A percentile compares a stretch with the other conserved stretches of the same genome.
phyloP scores from a whole-genome alignment of 2,329 filamentous ascomycete genomes.

The Colletotrichum somersetense region DNA sequence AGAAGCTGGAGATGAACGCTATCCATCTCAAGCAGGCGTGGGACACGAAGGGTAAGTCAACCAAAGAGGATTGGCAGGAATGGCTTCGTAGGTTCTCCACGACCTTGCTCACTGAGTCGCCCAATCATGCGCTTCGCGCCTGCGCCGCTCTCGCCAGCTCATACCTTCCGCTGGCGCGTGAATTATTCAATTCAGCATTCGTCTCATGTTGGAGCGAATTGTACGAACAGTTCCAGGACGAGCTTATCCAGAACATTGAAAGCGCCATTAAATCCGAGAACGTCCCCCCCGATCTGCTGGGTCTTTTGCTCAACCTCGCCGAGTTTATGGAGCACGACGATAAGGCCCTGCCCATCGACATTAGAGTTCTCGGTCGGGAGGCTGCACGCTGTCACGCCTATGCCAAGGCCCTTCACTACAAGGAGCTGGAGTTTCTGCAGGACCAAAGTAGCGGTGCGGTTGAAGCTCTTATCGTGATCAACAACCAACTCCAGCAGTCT shows the following conservation, averaged over 20 bases:
- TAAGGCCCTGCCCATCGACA: slow-evolving; percentile 97
- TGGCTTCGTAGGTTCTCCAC: slow-evolving; percentile 98
- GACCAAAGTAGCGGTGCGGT: slow-evolving; percentile 96
- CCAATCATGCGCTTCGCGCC: slow-evolving; percentile 92
- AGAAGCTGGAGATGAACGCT: slow-evolving; percentile 97
- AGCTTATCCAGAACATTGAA: slow-evolving; percentile 95
- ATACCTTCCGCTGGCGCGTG: slow-evolving; percentile 90
- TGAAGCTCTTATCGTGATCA: slow-evolving; percentile 98
- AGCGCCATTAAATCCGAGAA: slow-evolving; percentile 94
- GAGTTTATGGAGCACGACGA: slow-evolving; percentile 99
- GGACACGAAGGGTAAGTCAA: slow-evolving; percentile 97
- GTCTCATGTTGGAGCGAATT: slow-evolving; percentile 99
- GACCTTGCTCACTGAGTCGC: slow-evolving; percentile 93
- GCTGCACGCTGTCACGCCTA: slow-evolving; percentile 97
- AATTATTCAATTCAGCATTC: slow-evolving; percentile 98
- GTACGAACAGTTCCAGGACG: slow-evolving; percentile 96
- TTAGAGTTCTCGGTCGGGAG: slow-evolving; percentile 92
- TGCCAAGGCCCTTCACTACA: slow-evolving; percentile 98
- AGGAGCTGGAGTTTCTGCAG: slow-evolving; percentile 97
- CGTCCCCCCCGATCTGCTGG: slow-evolving; percentile 94
- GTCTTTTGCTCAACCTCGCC: slow-evolving; percentile 92
- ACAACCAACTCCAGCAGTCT: slow-evolving; percentile 98
- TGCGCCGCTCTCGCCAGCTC: slow-evolving; percentile 92
- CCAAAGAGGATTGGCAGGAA: slow-evolving; percentile 98
- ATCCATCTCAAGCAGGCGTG: slow-evolving; percentile 97